Conservation (phyloP, 441 rosid species). For the Brassica balearica region DNA sequence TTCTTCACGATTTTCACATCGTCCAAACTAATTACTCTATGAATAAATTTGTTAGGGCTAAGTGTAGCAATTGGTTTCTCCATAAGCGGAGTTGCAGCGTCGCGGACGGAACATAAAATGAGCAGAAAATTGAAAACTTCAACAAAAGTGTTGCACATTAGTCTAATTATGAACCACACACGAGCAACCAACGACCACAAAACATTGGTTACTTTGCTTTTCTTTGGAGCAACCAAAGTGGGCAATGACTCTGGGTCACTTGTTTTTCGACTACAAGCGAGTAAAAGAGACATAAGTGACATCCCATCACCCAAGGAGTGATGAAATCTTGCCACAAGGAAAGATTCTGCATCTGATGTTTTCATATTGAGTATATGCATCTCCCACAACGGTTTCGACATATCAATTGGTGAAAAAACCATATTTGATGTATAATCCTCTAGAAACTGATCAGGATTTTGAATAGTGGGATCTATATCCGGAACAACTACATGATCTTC, state of each 20-base stretch:
- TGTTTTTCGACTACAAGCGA: constrained; percentile 48
- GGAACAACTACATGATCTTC: constrained; percentile 42
- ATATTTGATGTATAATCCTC: constrained; percentile 49
- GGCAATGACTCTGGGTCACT: constrained; percentile 46
- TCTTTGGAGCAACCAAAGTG: constrained; percentile 33
- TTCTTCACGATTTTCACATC: constrained; percentile 47
- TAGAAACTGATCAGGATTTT: constrained; percentile 41
- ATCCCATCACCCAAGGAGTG: constrained; percentile 54
- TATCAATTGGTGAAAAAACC: constrained; percentile 43
- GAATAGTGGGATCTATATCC: constrained; percentile 28
- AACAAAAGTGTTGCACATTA: constrained; percentile 41
- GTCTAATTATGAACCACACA: constrained; percentile 35
- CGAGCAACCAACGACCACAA: constrained; percentile 15
- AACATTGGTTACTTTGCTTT: background rate
- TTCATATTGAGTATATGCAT: constrained; percentile 47
- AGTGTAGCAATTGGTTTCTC: constrained; percentile 35
- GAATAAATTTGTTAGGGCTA: constrained; percentile 42
- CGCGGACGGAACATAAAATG: constrained; percentile 36
- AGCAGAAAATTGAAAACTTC: constrained; percentile 39
- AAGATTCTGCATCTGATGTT: constrained; percentile 46
- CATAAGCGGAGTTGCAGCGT: constrained; percentile 46
- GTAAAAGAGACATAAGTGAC: constrained; percentile 48
- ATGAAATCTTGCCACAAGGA: constrained; percentile 40
- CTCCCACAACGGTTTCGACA: constrained; percentile 54
- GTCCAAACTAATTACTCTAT: constrained; percentile 40